Conservation (phyloP, 192 early-diverging fungal species). For the Rhizophagus clarus region DNA sequence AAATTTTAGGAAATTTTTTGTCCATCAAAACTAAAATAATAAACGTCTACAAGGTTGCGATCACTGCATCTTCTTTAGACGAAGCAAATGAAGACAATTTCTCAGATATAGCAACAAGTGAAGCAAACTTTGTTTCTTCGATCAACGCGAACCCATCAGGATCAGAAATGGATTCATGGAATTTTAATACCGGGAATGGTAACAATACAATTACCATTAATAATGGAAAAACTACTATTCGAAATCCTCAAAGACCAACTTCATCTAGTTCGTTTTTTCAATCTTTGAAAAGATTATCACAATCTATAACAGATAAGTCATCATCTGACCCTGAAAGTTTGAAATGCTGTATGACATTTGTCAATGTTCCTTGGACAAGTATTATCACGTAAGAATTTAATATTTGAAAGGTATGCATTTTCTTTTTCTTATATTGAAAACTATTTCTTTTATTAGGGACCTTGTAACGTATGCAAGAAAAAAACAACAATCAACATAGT, state of each 20-base stretch:
- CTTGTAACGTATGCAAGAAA: constrained; percentile 12
- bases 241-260: constrained; percentile 31
- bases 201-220: neutral
- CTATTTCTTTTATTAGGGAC: neutral
- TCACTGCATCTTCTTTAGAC: constrained; percentile 49
- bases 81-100: constrained; percentile 31
- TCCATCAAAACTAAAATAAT: neutral
- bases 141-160: neutral
- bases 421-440: neutral
- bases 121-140: constrained; percentile 21
- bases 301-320: constrained; percentile 53
- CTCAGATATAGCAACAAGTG: neutral
- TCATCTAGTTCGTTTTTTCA: constrained; percentile 46
- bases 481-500: constrained; percentile 5
- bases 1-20: neutral
- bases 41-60: constrained; percentile 49
- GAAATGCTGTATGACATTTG: constrained; percentile 88
- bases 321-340: constrained; percentile 64
- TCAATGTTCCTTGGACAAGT: constrained; percentile 90
- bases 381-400: constrained; percentile 57
- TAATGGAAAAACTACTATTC: neutral
- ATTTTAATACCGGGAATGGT: neutral
- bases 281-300: constrained; percentile 55
- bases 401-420: neutral
- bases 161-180: neutral